These are phyloP conservation scores for Trichoderma brevicompactum DNA, from an alignment of 2,329 filamentous ascomycete species.

Conservation along the genomic window DNA sequence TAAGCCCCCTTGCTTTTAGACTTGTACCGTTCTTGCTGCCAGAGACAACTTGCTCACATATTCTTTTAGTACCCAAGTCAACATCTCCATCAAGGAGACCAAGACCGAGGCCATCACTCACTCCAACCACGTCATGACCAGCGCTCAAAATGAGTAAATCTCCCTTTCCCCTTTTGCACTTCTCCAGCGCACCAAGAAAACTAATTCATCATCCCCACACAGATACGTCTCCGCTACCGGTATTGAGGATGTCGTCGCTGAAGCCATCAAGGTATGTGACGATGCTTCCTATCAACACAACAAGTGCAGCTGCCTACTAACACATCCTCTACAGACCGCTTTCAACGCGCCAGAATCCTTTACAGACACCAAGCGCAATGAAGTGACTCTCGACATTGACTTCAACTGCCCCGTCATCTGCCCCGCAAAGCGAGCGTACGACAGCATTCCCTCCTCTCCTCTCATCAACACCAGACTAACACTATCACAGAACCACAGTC, in stretches of 20 bases:
- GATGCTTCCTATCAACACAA: too few relatives aligned
- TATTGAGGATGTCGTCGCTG: slow-evolving; percentile 8
- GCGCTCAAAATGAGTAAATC: slow-evolving; percentile 22
- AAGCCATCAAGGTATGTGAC: not conserved
- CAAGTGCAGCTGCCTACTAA: not conserved
- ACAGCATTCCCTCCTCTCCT: not conserved
- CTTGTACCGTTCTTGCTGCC: not conserved
- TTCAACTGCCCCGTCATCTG: slow-evolving; percentile 22
- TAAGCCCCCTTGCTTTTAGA: not conserved
- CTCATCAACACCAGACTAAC: not conserved
- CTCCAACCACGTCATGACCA: slow-evolving; percentile 22
- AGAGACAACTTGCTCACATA: not conserved
- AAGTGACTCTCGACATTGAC: slow-evolving; percentile 21
- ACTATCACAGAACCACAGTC: slow-evolving; percentile 11
- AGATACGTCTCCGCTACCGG: slow-evolving; percentile 16
- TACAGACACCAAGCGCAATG: slow-evolving; percentile 21
- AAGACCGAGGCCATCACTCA: slow-evolving; percentile 23
- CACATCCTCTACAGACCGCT: not conserved
- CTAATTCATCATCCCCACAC: not conserved
- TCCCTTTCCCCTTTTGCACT: not conserved
- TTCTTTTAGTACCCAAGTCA: slow-evolving; percentile 15
- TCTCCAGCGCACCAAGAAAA: not conserved
- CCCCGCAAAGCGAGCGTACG: slow-evolving; percentile 24
- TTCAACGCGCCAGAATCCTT: slow-evolving; percentile 21
- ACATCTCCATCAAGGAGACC: slow-evolving; percentile 24